These are phyloP conservation scores for Microthlaspi erraticum DNA, from an alignment of 345 rosid species.

Conservation along the genomic window DNA sequence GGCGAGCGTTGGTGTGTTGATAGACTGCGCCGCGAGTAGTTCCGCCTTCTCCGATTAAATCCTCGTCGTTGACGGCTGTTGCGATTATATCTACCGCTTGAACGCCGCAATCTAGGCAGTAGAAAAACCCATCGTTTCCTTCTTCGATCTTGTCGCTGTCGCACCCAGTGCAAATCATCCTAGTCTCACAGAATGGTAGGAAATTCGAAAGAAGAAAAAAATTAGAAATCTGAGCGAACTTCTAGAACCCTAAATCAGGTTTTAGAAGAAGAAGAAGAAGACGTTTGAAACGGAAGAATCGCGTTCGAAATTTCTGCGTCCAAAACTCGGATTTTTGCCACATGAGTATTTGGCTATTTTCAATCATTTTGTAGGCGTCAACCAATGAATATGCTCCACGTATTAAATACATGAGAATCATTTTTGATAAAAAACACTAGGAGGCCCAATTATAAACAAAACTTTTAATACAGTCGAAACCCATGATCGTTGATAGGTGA, in stretches of 20 bases:
- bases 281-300: background rate
- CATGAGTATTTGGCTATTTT: no score
- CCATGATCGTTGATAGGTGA: no score
- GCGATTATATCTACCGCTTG: conserved; percentile 54
- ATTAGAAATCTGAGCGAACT: no score
- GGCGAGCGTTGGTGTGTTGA: conserved; percentile 43
- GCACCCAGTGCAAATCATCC: conserved; percentile 57
- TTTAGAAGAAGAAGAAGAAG: background rate
- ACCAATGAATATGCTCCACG: no score
- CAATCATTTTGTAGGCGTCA: no score
- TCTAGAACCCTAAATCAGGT: background rate
- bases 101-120: conserved; percentile 57
- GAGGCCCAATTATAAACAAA: no score
- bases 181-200: background rate
- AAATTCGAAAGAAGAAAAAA: background rate
- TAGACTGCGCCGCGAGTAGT: conserved; percentile 56
- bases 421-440: no score
- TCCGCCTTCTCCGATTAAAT: conserved; percentile 53
- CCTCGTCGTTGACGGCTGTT: conserved; percentile 68
- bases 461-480: no score
- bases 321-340: background rate
- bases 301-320: background rate
- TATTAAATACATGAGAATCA: no score
- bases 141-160: conserved; percentile 52
- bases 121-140: conserved; percentile 67